Evolutionary conservation across 352 stramenopile species (phyloP), one percentile per base, ranked within the genome.

Genomic region (Pythium rhizo-oryzae): DNA sequence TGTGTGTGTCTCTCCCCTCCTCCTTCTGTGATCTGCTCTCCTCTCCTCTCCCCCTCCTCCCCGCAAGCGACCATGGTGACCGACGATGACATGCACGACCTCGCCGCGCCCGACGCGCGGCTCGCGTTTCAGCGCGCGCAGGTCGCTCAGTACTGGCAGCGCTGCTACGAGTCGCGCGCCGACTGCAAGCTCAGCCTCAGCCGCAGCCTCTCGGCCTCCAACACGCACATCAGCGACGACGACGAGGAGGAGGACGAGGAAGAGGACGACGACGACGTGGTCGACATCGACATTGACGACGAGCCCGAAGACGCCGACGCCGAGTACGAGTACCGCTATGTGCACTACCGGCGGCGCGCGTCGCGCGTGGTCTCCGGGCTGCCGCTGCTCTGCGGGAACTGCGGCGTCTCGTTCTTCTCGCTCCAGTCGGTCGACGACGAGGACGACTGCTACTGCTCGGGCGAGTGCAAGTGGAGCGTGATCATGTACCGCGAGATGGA

Each of bases 401-500:
- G 87, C 72, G 85, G 85, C 61, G 75, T 92, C 39, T 92, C 82
- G 59, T 95, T 92, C 73, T 93, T 91, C 67, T 91, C 84, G 54
- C 72, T 93, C 53, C 81, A 87, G 53, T 81, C 86, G 46, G 72
- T 76, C 4, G 74, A 84, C 49, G 82, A 89, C 62, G 77, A 90
- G 39, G 69, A 88, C 60, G 82, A 92, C 56, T 91, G 78, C 69
- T 95, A 93, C 69, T 95, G 87, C 74, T 95, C 87, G 33, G 87
- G 87, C 61, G 87, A 95, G 74, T 95, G 87, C 84, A 95, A 95
- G 72, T 95, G 87, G 87, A 95, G 87, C 64, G 85, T 95, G 58
- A 90, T 93, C 59, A 91, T 95, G 79, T 91, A 90, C 72, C 79
- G 78, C 19, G 84, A 95, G 52, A 93, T 95, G 79, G 82, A 92